Evolutionary conservation across 345 rosid species (phyloP), one percentile per base, ranked within the genome.

Genomic region (Syzygium aqueum): DNA sequence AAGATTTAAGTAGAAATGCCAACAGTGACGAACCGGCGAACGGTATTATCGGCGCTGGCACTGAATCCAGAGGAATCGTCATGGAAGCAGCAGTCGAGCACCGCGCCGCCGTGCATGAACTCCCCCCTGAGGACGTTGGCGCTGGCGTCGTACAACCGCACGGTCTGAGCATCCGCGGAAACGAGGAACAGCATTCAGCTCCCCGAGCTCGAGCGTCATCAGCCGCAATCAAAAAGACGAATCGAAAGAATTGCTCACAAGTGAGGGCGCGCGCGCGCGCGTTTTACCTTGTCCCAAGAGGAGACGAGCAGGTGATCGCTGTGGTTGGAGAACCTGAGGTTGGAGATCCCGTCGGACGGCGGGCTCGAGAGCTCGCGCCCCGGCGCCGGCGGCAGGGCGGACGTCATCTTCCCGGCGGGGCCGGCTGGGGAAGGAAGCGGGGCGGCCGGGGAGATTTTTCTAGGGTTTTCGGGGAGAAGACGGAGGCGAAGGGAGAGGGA

Each of bases 1-100:
- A 33, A 73, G 80, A 73, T 73, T 73, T 0, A 73, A 19, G 4
- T 19, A 2, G 43, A 73, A 2, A 9, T 5, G 46, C 19, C 80
- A 22, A 33, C 25, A 73, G 13, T 40, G 57, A 65, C 54, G 56
- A 11, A 95, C 99, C 99, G 89, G 85, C 99, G 89, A 23, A 97
- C 99, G 46, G 94, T 92, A 85, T 90, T 73, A 88, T 97, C 99
- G 28, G 94, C 92, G 50, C 97, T 87, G 67, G 94, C 99, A 87
- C 99, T 97, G 86, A 97, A 97, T 2, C 98, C 98, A 59, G 99
- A 97, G 49, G 99, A 95, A 84, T 97, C 99, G 43, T 97, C 99
- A 82, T 97, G 99, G 91, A 97, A 96, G 91, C 99, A 97, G 91
- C 99, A 97, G 85, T 97, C 99, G 13, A 97, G 97, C 21, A 97